Base-by-base conservation (phyloP, 768 basidiomycete genomes). In the Amanita pseudoporphyria region DNA sequence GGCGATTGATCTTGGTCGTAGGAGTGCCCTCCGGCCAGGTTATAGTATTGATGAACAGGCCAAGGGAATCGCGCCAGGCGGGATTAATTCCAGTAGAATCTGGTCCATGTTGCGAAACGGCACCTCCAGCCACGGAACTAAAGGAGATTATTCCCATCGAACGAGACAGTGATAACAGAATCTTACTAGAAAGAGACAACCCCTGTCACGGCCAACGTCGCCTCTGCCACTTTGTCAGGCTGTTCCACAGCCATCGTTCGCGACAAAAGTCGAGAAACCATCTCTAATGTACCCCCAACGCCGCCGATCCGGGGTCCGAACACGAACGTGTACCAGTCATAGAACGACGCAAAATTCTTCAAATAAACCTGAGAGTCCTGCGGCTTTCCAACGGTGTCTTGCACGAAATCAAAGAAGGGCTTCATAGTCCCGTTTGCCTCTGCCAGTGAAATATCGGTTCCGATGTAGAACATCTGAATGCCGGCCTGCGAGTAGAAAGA, bases 21-120 rank as follows among this genome's bases (percentile, higher is more conserved):
- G 44, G 2, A 9, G 44, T 21, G n/a, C 44, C 44, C 33, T 45
- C 44, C 7, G 7, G 33, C 67, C 67, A 68, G 18, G 5, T n/a
- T 7, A 44, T 66, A 54, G n/a, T 24, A 3, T 45, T 58, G 6
- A 56, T 41, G 3, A 64, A 56, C 26, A 73, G 58, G 4, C 64
- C 57, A 9, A 76, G 39, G 1, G 73, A 66, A 10, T 66, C 62
- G 10, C 76, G 65, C 74, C 76, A 79, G 0, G 69, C 70, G 9
- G 74, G 77, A 56, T 76, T 67, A 16, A 76, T 53, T 14, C 71
- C 76, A 10, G 61, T 62, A 1, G 70, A 64, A 32, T 67, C 60
- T 0, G 73, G 65, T 16, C 66, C 58, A 28, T 60, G 55, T 16
- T 58, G 57, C 3, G 65, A n/a, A 61, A 75, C 75, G 10, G 61